A percentile compares a stretch with the other conserved stretches of the same genome.
Conservation (phyloP, 139 green algal genomes). For the Zygnema circumcarinatum region DNA sequence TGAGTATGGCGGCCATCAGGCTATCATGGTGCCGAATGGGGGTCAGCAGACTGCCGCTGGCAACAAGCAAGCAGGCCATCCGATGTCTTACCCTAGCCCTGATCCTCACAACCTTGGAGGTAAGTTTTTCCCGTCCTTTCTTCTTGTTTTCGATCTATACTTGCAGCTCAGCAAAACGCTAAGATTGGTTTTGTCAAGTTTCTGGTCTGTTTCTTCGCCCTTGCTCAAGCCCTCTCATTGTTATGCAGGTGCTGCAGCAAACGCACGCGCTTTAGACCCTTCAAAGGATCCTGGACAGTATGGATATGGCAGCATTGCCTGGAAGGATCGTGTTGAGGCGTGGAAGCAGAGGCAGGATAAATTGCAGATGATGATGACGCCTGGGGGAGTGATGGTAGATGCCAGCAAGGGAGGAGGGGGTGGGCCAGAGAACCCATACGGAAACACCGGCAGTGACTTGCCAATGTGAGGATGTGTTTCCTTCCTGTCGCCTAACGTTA, state of each 20-base stretch:
- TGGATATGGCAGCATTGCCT: conserved; percentile 59
- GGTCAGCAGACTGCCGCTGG: background rate
- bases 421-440: background rate
- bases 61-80: background rate
- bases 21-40: too few species aligned
- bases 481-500: too few species aligned
- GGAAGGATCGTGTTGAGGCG: conserved; percentile 45
- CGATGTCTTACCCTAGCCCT: too few species aligned
- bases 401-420: background rate
- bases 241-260: background rate
- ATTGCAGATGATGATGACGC: conserved; percentile 15
- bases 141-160: too few species aligned
- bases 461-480: background rate
- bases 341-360: conserved; percentile 43
- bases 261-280: conserved; percentile 30
- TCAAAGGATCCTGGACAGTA: conserved; percentile 50
- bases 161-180: too few species aligned
- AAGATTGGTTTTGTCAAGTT: too few species aligned
- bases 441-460: background rate
- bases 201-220: too few species aligned
- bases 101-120: too few species aligned
- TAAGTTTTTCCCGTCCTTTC: too few species aligned
- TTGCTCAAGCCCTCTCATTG: too few species aligned
- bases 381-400: background rate
- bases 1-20: background rate